Conservation (phyloP, 108 stramenopile species). For the Craspedostauros australis region DNA sequence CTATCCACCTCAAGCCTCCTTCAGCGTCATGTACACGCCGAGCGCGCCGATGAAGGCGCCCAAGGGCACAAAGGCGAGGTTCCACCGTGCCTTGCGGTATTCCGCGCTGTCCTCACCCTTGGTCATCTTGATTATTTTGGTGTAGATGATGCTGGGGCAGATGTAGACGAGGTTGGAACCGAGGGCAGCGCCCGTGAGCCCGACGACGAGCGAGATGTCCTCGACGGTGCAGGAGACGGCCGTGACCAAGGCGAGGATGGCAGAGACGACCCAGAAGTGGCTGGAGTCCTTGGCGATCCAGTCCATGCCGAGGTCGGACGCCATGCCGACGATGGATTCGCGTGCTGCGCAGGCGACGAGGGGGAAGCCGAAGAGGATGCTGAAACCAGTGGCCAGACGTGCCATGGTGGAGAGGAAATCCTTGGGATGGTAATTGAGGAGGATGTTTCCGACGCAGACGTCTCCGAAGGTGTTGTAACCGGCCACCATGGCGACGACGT, state of each 20-base stretch:
- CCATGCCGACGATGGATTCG: constrained; percentile 31
- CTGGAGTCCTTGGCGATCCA: constrained; percentile 13
- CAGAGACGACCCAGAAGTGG: constrained; percentile 29
- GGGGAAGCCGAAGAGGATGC: constrained; percentile 59
- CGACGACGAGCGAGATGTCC: constrained; percentile 48
- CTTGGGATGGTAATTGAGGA: constrained; percentile 50
- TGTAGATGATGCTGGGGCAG: constrained; percentile 44
- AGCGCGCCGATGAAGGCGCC: constrained; percentile 32
- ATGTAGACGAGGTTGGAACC: constrained; percentile 45
- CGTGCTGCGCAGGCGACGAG: constrained; percentile 36
- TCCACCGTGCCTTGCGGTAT: constrained; percentile 26
- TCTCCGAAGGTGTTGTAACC: constrained; percentile 59
- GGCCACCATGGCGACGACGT: constrained; percentile 36
- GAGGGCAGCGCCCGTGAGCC: constrained; percentile 41
- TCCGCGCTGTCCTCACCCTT: constrained; percentile 26
- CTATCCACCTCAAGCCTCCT: constrained; percentile 16
- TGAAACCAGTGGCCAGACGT: constrained; percentile 46
- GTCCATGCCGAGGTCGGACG: constrained; percentile 19
- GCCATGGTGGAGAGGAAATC: constrained; percentile 46
- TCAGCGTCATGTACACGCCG: constrained; percentile 53
- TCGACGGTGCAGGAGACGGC: constrained; percentile 33
- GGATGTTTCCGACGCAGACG: constrained; percentile 41
- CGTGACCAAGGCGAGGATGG: constrained; percentile 33
- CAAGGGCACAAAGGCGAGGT: constrained; percentile 44
- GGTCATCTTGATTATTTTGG: constrained; percentile 17